phyloP scores from a whole-genome alignment of 441 rosid species.

The Arabidopsis hybrid region DNA sequence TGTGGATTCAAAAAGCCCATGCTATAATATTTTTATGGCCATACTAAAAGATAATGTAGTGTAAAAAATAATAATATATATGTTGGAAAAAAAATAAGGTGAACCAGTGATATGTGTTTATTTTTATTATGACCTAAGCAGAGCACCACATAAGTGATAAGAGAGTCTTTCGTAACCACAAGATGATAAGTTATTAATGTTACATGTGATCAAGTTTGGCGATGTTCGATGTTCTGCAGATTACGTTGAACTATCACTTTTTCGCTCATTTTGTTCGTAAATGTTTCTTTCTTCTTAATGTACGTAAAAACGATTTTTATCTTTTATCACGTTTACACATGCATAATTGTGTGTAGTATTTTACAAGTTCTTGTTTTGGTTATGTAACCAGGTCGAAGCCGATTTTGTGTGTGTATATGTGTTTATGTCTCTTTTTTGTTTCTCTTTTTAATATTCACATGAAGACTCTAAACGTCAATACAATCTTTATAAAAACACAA shows the following conservation, averaged over 20 bases:
- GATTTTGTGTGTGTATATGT: neutral
- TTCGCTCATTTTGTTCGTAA: neutral
- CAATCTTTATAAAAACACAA: neutral
- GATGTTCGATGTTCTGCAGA: conserved; percentile 19
- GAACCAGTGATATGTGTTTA: neutral
- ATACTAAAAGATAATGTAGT: neutral
- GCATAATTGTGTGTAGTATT: neutral
- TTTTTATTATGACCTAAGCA: conserved; percentile 21
- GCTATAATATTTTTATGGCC: neutral
- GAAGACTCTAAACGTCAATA: too few species aligned
- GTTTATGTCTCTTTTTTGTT: too few species aligned
- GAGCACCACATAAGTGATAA: conserved; percentile 17
- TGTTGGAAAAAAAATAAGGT: neutral
- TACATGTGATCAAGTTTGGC: conserved; percentile 23
- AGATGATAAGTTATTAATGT: conserved; percentile 12
- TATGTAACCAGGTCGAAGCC: neutral
- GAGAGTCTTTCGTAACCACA: conserved; percentile 27
- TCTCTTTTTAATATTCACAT: too few species aligned
- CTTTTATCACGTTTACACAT: neutral
- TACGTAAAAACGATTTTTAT: neutral
- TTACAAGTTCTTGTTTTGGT: neutral
- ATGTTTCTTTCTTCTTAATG: neutral
- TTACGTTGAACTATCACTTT: conserved; percentile 3
- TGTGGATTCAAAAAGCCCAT: conserved; percentile 12
- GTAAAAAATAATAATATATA: neutral